Percentiles rank a stretch among this genome's conserved stretches.
Evolutionary conservation across 1,139 yeast species (phyloP).

Genomic region (Pichia sp.): DNA sequence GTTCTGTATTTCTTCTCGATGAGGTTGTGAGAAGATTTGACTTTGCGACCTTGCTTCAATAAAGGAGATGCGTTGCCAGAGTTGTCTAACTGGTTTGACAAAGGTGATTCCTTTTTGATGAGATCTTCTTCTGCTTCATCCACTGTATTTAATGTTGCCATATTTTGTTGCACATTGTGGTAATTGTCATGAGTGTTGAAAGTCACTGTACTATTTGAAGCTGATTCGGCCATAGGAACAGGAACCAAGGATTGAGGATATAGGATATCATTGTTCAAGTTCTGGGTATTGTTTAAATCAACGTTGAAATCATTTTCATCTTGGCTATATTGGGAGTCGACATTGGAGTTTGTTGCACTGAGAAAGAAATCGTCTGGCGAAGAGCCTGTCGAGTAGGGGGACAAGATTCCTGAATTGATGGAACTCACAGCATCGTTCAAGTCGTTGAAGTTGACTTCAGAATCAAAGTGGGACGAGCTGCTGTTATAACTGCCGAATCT

Average conservation of each 20-base stretch:
- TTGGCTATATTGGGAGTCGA: constrained; percentile 19
- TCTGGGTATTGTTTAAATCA: constrained; percentile 8
- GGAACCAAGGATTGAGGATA: constrained; percentile 19
- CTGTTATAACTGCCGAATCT: constrained; percentile 22
- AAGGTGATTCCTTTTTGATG: constrained; percentile 12
- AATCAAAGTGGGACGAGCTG: constrained; percentile 20
- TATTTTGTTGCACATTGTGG: constrained; percentile 13
- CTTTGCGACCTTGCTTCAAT: constrained; percentile 32
- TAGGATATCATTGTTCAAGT: constrained; percentile 16
- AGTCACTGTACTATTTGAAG: constrained; percentile 29
- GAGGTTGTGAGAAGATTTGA: constrained; percentile 68
- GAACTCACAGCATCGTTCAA: constrained; percentile 30
- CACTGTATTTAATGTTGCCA: constrained; percentile 19
- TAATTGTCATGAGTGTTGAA: constrained; percentile 20
- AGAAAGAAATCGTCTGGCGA: constrained; percentile 33
- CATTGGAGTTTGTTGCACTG: constrained; percentile 19
- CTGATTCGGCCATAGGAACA: constrained; percentile 31
- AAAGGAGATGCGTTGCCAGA: background rate
- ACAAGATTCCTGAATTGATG: constrained; percentile 27
- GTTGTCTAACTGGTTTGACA: background rate
- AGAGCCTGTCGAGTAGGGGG: constrained; percentile 34
- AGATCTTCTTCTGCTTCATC: constrained; percentile 22
- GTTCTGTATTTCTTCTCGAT: constrained; percentile 77
- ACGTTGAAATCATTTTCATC: constrained; percentile 15
- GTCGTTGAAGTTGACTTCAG: constrained; percentile 29